phyloP scores from a whole-genome alignment of 352 stramenopile species.

The Phytophthora melonis region DNA sequence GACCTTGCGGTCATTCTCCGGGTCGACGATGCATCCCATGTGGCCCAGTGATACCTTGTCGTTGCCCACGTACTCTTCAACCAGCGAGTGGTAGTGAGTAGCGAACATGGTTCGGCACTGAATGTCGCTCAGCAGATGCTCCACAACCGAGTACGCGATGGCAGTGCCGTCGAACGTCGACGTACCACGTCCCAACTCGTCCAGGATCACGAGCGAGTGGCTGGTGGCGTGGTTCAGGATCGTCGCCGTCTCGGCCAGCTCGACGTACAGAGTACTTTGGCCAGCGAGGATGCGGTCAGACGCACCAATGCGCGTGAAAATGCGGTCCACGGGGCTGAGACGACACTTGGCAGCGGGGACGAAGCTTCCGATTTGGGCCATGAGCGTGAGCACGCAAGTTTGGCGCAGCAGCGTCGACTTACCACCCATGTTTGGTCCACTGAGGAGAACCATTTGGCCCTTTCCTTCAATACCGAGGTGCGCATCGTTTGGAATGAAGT shows the following conservation, averaged over 20 bases:
- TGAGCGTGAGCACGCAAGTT: slow-evolving; percentile 97
- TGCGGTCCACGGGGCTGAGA: slow-evolving; percentile 98
- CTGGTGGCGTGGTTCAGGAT: slow-evolving; percentile 96
- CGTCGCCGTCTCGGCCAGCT: slow-evolving; percentile 98
- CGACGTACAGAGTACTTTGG: slow-evolving; percentile 99
- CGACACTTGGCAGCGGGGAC: slow-evolving; percentile 95
- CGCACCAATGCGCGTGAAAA: slow-evolving; percentile 99
- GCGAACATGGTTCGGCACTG: slow-evolving; percentile 98
- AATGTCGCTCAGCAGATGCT: slow-evolving; percentile 89
- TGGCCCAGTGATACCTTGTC: slow-evolving; percentile 74
- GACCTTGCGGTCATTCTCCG: slow-evolving; percentile 92
- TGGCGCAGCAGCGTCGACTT: slow-evolving; percentile 99
- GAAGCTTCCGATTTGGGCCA: slow-evolving; percentile 99
- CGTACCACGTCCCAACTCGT: slow-evolving; percentile 98
- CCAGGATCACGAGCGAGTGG: slow-evolving; percentile 97
- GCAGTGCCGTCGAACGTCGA: slow-evolving; percentile 99
- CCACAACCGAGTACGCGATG: slow-evolving; percentile 97
- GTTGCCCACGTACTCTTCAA: slow-evolving; percentile 84
- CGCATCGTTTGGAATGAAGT: slow-evolving; percentile 99
- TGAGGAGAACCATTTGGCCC: slow-evolving; percentile 93
- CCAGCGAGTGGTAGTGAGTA: slow-evolving; percentile 98
- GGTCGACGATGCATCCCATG: slow-evolving; percentile 87
- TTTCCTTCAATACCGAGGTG: slow-evolving; percentile 80
- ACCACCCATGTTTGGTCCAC: slow-evolving; percentile 98
- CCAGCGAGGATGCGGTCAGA: slow-evolving; percentile 98